Evolutionary conservation across 495 filamentous ascomycete genomes (phyloP).

Genomic region (Collariella sp.): DNA sequence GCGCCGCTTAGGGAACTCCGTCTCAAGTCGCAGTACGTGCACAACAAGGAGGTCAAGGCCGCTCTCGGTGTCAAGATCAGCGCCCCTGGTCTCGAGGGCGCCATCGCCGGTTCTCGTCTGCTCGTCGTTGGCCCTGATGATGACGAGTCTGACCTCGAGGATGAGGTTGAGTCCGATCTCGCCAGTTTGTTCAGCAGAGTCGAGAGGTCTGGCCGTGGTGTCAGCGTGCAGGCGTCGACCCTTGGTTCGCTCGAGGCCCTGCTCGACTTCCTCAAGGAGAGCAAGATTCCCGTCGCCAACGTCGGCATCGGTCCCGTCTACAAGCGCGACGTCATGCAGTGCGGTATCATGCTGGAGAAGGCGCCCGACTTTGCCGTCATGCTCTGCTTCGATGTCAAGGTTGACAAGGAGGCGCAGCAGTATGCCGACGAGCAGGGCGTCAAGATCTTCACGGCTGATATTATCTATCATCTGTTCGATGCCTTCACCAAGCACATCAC

Average conservation of each 20-base stretch:
- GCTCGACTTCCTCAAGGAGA: conserved; percentile 86
- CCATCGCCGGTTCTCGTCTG: conserved; percentile 92
- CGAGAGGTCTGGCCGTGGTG: conserved; percentile 82
- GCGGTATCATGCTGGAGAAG: conserved; percentile 94
- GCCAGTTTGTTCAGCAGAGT: conserved; percentile 84
- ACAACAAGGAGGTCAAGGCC: conserved; percentile 99
- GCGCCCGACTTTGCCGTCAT: conserved; percentile 93
- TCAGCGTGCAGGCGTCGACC: conserved; percentile 94
- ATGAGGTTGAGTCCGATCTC: conserved; percentile 93
- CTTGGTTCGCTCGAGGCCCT: conserved; percentile 94
- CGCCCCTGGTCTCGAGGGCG: conserved; percentile 89
- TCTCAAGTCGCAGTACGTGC: conserved; percentile 87
- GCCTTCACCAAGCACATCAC: conserved; percentile 91
- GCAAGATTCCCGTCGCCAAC: conserved; percentile 95
- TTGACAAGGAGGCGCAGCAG: conserved; percentile 87
- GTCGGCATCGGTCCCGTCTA: conserved; percentile 97
- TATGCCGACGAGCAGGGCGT: conserved; percentile 93
- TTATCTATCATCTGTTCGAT: conserved; percentile 98
- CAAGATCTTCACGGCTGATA: conserved; percentile 97
- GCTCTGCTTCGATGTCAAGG: conserved; percentile 99
- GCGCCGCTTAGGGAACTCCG: conserved; percentile 91
- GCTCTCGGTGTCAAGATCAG: conserved; percentile 98
- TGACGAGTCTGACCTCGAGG: conserved; percentile 91
- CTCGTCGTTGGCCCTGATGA: conserved; percentile 91
- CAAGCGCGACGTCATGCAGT: conserved; percentile 97